Conservation (phyloP, 148 eudicot genomes). For the Vaccinium macrocarpon region DNA sequence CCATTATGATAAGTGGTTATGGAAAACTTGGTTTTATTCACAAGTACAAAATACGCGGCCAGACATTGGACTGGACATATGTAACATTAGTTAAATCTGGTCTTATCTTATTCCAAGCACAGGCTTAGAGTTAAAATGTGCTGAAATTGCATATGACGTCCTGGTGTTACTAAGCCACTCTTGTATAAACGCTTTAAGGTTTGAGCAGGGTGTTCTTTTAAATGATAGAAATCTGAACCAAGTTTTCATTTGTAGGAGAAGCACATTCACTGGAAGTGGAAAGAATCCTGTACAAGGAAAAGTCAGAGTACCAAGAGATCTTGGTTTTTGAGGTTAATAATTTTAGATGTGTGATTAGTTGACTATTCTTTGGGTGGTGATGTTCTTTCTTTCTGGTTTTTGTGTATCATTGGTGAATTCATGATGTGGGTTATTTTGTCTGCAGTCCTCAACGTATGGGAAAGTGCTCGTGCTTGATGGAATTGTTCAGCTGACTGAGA, state of each 20-base stretch:
- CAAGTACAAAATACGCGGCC: not conserved
- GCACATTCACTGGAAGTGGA: slow-evolving; percentile 87
- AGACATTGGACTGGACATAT: not conserved
- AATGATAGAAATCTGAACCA: slow-evolving; percentile 2
- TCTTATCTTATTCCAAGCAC: not conserved
- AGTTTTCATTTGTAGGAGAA: slow-evolving; percentile 52
- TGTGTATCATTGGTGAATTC: not conserved
- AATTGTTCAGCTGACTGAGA: slow-evolving; percentile 86
- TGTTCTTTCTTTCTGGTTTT: not conserved
- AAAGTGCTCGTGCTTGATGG: slow-evolving; percentile 95
- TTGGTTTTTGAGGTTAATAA: slow-evolving; percentile 79
- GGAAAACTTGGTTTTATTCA: not conserved
- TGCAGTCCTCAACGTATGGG: slow-evolving; percentile 78
- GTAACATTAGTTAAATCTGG: not conserved
- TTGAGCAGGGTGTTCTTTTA: not conserved
- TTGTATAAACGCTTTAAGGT: not conserved
- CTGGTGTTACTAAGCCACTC: not conserved
- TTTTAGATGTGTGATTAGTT: slow-evolving; percentile 1
- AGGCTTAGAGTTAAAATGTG: not conserved
- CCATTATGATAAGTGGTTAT: not conserved
- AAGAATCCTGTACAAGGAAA: slow-evolving; percentile 64
- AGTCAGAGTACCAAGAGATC: slow-evolving; percentile 81
- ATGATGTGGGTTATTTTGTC: slow-evolving; percentile 9
- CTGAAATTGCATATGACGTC: not conserved
- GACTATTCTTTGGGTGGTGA: not conserved